phyloP scores from a whole-genome alignment of 176 grass and related monocot species.

The Juncus effusus region DNA sequence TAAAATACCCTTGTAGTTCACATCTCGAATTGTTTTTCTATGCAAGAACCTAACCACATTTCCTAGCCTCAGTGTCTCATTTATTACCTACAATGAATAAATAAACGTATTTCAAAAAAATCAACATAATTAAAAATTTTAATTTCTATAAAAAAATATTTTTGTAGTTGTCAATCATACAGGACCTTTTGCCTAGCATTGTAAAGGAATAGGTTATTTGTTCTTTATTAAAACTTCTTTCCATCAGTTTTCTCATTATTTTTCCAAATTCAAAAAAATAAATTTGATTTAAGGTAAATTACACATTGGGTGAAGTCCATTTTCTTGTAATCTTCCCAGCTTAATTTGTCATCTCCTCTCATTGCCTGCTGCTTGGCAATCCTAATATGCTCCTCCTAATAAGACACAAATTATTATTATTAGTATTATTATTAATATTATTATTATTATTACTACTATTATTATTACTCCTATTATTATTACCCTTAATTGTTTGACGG shows the following conservation, averaged over 20 bases:
- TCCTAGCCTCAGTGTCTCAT: conserved; percentile 85
- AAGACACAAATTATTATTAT: no score
- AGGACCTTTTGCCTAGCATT: no score
- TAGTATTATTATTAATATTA: no score
- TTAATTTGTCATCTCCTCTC: conserved; percentile 48
- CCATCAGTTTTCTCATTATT: no score
- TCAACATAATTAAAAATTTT: no score
- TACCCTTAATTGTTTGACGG: conserved; percentile 61
- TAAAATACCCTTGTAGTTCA: conserved; percentile 80
- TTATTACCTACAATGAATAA: conserved; percentile 65
- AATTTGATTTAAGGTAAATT: conserved; percentile 24
- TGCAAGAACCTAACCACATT: conserved; percentile 95
- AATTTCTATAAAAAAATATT: no score
- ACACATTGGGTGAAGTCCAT: conserved; percentile 99
- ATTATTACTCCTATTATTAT: neutral
- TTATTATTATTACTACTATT: no score
- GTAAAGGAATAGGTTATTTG: no score
- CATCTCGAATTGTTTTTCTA: conserved; percentile 72
- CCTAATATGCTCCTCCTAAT: conserved; percentile 72
- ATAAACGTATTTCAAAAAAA: neutral
- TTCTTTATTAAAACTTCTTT: no score
- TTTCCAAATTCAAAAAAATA: no score
- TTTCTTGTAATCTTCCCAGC: conserved; percentile 98
- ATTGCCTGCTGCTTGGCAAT: conserved; percentile 52
- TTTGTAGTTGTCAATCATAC: no score